Evolutionary conservation across 768 basidiomycete species (phyloP).

Genomic region (Leucocoprinus leucothites): DNA sequence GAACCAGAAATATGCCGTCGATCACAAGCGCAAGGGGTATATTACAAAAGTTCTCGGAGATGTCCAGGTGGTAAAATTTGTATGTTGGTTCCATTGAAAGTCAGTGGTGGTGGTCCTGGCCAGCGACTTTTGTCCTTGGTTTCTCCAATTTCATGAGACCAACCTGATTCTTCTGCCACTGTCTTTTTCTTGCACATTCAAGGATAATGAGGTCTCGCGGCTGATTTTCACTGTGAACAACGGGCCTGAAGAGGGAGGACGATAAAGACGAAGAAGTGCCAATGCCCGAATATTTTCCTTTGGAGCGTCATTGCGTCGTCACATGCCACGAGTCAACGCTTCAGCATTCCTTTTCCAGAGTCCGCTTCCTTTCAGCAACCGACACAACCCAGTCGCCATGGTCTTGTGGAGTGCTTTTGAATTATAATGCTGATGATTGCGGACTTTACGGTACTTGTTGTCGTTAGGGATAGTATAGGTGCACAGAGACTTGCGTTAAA

Average conservation of each 20-base stretch:
- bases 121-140: neutral
- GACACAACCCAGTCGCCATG: too few species aligned
- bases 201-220: neutral
- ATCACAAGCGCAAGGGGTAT: neutral
- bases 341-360: neutral
- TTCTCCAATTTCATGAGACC: neutral
- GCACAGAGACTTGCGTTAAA: too few species aligned
- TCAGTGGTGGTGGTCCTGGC: neutral
- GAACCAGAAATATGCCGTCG: neutral
- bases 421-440: too few species aligned
- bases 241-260: neutral
- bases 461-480: too few species aligned
- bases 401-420: too few species aligned
- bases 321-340: neutral
- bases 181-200: neutral
- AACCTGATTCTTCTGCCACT: neutral
- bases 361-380: neutral
- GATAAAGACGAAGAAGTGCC: neutral
- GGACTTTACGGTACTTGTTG: too few species aligned
- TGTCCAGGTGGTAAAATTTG: neutral
- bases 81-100: neutral
- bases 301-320: neutral
- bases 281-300: slow-evolving; percentile 1
- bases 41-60: neutral
- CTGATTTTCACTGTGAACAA: neutral